These are phyloP conservation scores for Fraxinus greggii DNA, from an alignment of 305 asterid genomes.

Conservation along the genomic window DNA sequence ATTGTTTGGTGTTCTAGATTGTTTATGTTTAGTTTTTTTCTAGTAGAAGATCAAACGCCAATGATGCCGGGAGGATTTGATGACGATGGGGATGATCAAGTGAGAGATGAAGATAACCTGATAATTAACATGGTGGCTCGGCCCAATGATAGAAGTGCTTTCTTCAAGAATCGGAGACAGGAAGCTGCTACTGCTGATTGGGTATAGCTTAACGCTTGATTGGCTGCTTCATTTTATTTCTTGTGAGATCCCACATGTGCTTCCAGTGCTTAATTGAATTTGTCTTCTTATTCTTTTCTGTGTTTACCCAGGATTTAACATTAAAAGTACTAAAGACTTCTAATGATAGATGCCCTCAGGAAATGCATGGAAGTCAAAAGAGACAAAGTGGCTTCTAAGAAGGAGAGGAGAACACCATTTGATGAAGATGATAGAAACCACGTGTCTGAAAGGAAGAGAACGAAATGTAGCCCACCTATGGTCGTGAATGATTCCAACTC, in stretches of 20 bases:
- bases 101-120: constrained; percentile 62
- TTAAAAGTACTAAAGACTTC: constrained; percentile 22
- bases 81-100: constrained; percentile 43
- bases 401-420: constrained; percentile 50
- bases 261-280: not conserved
- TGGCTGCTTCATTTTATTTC: not conserved
- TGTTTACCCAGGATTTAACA: constrained; percentile 36
- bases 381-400: constrained; percentile 28
- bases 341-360: constrained; percentile 16
- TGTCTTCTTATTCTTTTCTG: constrained; percentile 1
- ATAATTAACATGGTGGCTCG: constrained; percentile 50
- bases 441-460: constrained; percentile 27
- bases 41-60: too few relatives aligned
- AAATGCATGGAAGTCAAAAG: constrained; percentile 28
- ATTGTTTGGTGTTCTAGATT: too few relatives aligned
- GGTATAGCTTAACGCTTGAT: constrained; percentile 21
- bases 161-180: constrained; percentile 35
- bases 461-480: constrained; percentile 12
- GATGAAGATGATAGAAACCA: constrained; percentile 25
- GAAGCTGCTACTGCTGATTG: constrained; percentile 26
- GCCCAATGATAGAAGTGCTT: constrained; percentile 30
- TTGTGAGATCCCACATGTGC: constrained; percentile 1
- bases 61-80: not conserved
- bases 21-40: too few relatives aligned
- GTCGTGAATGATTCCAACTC: constrained; percentile 11